Base-by-base conservation (phyloP, 2,329 filamentous ascomycete genomes). In the Rutstroemia sp. region DNA sequence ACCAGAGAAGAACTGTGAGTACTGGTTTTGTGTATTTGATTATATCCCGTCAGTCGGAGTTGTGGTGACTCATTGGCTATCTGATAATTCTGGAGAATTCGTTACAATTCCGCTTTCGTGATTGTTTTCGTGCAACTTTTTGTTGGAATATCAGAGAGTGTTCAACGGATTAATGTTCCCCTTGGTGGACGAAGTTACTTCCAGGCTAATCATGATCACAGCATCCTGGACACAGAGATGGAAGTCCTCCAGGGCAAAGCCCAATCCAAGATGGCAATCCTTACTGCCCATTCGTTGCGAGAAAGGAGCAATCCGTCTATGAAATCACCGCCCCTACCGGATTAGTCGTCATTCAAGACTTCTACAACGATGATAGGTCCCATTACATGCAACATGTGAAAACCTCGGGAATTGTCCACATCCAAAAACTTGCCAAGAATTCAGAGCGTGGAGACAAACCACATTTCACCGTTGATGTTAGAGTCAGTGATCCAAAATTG, bases 401-500 rank as follows among this genome's bases (percentile, higher is more conserved):
- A 19, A 67, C 65, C 10, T 40, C n/a, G 5, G 67, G 67, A 5
- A 64, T 67, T 47, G 62, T 68, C 34, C 57, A 61, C 6, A 50
- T 69, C 2, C 56, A 64, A 39, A 55, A 44, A 40, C n/a, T 65
- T 25, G 58, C 63, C 17, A 57, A 60, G 17, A 45, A 60, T 36
- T 63, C 59, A 14, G 46, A 60, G 0, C 56, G 63, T 46, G 59
- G 60, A 17, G 58, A 51, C 36, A 54, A 53, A 30, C 59, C 61
- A 48, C 61, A 62, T 46, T 58, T 68, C 19, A 64, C 65, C 2
- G 52, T 67, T 2, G 58, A 65, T 25, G 54, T 65, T 2, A 57
- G 63, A 46, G 58, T 63, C 19, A 67, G 65, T 51, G 60, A 68
- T 25, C 60, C 58, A 1, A 48, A 51, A 12, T 25, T 68, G 14